These are phyloP conservation scores for Acacia confusa DNA, from an alignment of 306 rosid species.

Conservation along the genomic window DNA sequence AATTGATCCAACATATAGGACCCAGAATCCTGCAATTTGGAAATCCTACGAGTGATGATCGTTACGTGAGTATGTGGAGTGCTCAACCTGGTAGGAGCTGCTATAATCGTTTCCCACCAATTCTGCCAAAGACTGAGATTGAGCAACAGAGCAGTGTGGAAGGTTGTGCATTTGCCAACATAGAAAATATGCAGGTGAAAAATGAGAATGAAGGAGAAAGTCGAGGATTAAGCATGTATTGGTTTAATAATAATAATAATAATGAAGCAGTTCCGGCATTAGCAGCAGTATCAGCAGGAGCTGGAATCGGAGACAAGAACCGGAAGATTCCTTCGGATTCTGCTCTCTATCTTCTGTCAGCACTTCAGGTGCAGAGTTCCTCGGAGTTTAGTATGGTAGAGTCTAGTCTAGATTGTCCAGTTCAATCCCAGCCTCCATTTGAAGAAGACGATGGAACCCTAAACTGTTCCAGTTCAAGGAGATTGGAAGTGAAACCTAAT, in stretches of 20 bases:
- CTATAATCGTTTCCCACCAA: background rate
- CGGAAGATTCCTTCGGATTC: background rate
- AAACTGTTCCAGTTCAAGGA: background rate
- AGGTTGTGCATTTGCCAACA: background rate
- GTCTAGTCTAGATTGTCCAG: background rate
- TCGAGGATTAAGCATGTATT: background rate
- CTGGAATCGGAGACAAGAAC: background rate
- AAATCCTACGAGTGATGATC: slow-evolving; percentile 40
- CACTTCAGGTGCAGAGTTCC: background rate
- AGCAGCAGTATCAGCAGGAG: background rate
- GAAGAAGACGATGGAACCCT: background rate
- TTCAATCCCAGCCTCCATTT: background rate
- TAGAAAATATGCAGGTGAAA: background rate
- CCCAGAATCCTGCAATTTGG: slow-evolving; percentile 82
- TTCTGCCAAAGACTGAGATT: background rate
- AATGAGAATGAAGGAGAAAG: too few species aligned
- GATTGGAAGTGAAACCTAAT: background rate
- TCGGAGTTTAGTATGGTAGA: background rate
- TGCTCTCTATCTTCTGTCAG: slow-evolving; percentile 19
- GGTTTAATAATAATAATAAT: background rate
- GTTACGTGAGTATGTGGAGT: background rate
- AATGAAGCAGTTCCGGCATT: background rate
- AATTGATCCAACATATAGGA: slow-evolving; percentile 48
- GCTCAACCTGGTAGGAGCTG: background rate
- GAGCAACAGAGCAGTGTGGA: background rate